Evolutionary conservation across 116 monocot genomes (phyloP).

Genomic region (Posidonia oceanica): DNA sequence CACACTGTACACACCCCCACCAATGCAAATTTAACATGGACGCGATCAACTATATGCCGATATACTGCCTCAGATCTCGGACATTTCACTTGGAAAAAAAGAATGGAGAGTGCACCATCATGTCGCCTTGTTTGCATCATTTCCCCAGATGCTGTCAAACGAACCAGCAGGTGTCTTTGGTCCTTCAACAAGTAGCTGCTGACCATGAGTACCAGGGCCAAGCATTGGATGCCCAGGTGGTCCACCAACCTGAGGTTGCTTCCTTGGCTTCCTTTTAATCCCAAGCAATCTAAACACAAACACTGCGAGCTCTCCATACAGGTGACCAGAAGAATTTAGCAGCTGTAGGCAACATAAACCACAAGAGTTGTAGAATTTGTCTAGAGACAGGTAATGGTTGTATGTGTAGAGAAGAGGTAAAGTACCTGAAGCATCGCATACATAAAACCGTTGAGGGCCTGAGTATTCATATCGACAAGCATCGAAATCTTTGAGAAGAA

Average conservation of each 20-base stretch:
- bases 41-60: too few species aligned
- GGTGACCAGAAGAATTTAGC: conserved; percentile 78
- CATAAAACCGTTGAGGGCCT: conserved; percentile 87
- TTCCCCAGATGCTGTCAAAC: conserved; percentile 79
- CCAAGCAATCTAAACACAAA: conserved; percentile 80
- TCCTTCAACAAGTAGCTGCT: conserved; percentile 25
- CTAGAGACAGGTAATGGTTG: background rate
- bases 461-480: conserved; percentile 82
- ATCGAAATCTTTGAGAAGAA: conserved; percentile 70
- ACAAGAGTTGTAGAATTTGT: background rate
- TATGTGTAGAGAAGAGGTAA: background rate
- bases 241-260: conserved; percentile 9
- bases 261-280: conserved; percentile 43
- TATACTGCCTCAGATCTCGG: background rate
- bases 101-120: background rate
- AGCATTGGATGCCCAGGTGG: conserved; percentile 10
- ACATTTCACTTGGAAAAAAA: background rate
- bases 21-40: too few species aligned
- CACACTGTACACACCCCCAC: too few species aligned
- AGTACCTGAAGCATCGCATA: conserved; percentile 79
- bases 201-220: conserved; percentile 16
- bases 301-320: conserved; percentile 93
- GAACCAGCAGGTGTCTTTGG: conserved; percentile 34
- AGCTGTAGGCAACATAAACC: conserved; percentile 31
- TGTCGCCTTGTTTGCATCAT: background rate